Evolutionary conservation across 2,329 filamentous ascomycete genomes (phyloP).

Genomic region (Aspergillus sp.): DNA sequence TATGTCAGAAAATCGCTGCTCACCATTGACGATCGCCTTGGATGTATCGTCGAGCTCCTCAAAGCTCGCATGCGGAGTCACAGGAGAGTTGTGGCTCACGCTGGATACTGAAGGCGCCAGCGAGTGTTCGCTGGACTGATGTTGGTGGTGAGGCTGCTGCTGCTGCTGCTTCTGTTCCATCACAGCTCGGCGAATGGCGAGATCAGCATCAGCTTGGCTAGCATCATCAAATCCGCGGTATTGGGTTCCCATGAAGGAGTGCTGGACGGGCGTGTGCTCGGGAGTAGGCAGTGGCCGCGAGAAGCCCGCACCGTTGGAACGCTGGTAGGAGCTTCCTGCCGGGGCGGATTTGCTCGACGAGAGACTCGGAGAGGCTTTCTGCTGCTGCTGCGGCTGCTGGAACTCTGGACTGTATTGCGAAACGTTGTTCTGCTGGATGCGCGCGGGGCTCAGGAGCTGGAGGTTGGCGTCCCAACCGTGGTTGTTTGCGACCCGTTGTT

Average conservation of each 20-base stretch:
- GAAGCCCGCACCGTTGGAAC: constrained; percentile 38
- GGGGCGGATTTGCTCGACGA: constrained; percentile 41
- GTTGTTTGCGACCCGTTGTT: constrained; percentile 33
- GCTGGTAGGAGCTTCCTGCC: constrained; percentile 41
- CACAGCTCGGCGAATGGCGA: constrained; percentile 58
- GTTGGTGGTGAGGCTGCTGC: constrained; percentile 33
- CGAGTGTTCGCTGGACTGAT: constrained; percentile 47
- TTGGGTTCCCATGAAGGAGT: constrained; percentile 46
- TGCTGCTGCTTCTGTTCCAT: constrained; percentile 46
- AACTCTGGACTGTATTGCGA: constrained; percentile 15
- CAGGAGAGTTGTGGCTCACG: constrained; percentile 59
- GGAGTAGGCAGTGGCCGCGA: constrained; percentile 56
- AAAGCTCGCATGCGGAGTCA: constrained; percentile 57
- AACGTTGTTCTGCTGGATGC: constrained; percentile 28
- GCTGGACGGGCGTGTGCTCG: constrained; percentile 53
- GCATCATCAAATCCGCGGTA: constrained; percentile 49
- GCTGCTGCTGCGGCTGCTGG: constrained; percentile 23
- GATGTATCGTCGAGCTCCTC: constrained; percentile 53
- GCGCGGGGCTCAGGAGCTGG: constrained; percentile 35
- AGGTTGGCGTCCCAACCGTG: constrained; percentile 35
- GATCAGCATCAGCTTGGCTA: constrained; percentile 49
- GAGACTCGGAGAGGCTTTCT: constrained; percentile 40
- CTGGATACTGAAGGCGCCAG: constrained; percentile 59
- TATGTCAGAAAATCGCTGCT: constrained; percentile 41
- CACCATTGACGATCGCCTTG: constrained; percentile 53